Base-by-base conservation (phyloP, 2,329 filamentous ascomycete genomes). In the Colletotrichum karsti region DNA sequence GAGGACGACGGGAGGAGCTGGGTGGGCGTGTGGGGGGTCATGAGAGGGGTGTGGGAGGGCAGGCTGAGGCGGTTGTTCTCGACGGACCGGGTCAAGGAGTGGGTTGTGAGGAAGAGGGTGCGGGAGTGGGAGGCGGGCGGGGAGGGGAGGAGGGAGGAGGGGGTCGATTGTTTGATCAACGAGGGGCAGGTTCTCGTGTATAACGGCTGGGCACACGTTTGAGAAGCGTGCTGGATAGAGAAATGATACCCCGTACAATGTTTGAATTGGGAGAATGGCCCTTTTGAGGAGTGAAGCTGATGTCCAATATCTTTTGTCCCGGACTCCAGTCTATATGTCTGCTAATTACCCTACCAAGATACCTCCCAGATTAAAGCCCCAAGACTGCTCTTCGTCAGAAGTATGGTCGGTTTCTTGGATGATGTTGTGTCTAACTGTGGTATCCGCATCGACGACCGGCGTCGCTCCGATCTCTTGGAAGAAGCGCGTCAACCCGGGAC, bases 121-220 rank as follows among this genome's bases (percentile, higher is more conserved):
- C 67, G 71, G 18, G 73, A 74, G 18, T 85, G 83, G 79, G 74
- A 81, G 66, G 78, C 73, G 61, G 77, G 77, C 70, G 73, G 72
- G 12, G 70, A 71, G 41, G 75, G 78, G 12, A 78, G 78, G 12
- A 70, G 76, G 12, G 85, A 88, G 74, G 77, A 77, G 4, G 87
- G 87, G 7, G 75, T 77, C 51, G 82, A 84, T 67, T 90, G 88
- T 71, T 73, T 90, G 72, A 84, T 90, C 51, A 85, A 89, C 72
- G 88, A 90, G 79, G 89, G 88, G 84, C 88, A 90, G 73, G 84
- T 90, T 22, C 75, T 90, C 63, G 83, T 81, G 41, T 79, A 81
- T 68, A 88, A 86, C 73, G 88, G 88, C 3, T 90, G 88, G 88
- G 83, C 83, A 63, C 88, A 90, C 80, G 81, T 87, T 67, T 88